Base-by-base conservation (phyloP, 352 stramenopile genomes). In the Blastocystis sp. region DNA sequence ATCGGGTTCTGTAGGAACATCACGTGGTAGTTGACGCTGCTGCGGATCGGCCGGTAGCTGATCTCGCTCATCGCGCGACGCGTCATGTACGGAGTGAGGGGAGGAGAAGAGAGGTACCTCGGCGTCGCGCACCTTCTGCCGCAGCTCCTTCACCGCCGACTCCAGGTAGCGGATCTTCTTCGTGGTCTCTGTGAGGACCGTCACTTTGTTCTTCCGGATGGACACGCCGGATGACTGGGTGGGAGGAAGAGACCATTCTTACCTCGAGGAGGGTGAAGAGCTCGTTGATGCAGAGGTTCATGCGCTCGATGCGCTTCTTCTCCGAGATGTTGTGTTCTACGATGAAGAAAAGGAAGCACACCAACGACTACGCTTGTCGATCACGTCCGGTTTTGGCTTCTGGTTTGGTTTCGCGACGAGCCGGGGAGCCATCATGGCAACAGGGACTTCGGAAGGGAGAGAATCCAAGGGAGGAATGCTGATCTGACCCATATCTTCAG, bases 291-390 rank as follows among this genome's bases (percentile, higher is more conserved):
- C 63, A 76, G n/a, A 46, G 53, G 27, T 85, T 85, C 75, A 85
- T 85, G 11, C 63, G 57, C 29, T 72, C 75, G 32, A 85, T 76
- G 0, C 75, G 75, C 46, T 73, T 85, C 63, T 85, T 85, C 42
- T 85, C 75, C 11, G 75, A 85, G 29, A 85, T 85, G 63, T 85
- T 85, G n/a, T 85, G 75, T 38, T 85, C 75, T 85, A 85, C 9
- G 42, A 18, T 18, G 38, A 4, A 85, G 14, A 24, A n/a, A 49
- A 36, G 4, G 18, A 4, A 51, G 16, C 8, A 27, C 11, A 7
- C 21, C 18, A 42, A 81, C 69, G 69, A 57, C 48, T 81, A 21
- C 69, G 69, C 46, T 81, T 81, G 4, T 81, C 69, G 18, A 40
- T 11, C 6, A 29, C 36, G 4, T 75, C 63, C 4, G 63, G n/a